Conservation (phyloP, 768 basidiomycete species). For the Kwoniella shandongensis region DNA sequence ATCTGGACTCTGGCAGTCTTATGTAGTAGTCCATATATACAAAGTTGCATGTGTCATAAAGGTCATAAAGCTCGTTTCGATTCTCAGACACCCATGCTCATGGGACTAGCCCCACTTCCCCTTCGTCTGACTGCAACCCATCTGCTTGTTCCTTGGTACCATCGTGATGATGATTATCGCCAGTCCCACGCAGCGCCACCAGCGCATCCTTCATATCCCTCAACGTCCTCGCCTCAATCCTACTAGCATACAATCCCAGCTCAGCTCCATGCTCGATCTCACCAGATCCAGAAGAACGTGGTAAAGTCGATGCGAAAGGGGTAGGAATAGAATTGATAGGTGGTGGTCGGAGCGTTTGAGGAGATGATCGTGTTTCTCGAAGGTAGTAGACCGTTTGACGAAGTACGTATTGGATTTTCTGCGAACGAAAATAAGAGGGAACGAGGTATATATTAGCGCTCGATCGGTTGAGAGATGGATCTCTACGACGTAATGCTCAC, state of each 20-base stretch:
- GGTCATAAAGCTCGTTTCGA: not conserved
- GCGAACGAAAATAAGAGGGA: not conserved
- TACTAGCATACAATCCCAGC: constrained; percentile 38
- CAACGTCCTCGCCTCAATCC: constrained; percentile 33
- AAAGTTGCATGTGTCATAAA: too few species aligned
- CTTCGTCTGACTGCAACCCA: not conserved
- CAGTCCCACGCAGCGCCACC: constrained; percentile 12
- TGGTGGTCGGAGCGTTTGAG: constrained; percentile 28
- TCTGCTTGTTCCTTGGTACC: constrained; percentile 1
- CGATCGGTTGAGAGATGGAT: too few species aligned
- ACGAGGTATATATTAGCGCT: not conserved
- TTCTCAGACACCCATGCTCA: too few species aligned
- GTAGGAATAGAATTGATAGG: constrained; percentile 32
- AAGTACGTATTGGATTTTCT: constrained; percentile 51
- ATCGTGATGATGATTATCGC: not conserved
- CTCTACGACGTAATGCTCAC: too few species aligned
- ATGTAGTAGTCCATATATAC: too few species aligned
- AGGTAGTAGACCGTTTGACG: constrained; percentile 48
- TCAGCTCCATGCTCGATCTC: constrained; percentile 3
- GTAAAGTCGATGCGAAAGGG: constrained; percentile 39
- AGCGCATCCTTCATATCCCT: constrained; percentile 28
- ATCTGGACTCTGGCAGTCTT: too few species aligned
- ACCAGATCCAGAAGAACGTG: not conserved
- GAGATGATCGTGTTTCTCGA: constrained; percentile 34
- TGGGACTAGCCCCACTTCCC: too few species aligned